Conservation (phyloP, 306 rosid genomes). For the Quercus parvula region DNA sequence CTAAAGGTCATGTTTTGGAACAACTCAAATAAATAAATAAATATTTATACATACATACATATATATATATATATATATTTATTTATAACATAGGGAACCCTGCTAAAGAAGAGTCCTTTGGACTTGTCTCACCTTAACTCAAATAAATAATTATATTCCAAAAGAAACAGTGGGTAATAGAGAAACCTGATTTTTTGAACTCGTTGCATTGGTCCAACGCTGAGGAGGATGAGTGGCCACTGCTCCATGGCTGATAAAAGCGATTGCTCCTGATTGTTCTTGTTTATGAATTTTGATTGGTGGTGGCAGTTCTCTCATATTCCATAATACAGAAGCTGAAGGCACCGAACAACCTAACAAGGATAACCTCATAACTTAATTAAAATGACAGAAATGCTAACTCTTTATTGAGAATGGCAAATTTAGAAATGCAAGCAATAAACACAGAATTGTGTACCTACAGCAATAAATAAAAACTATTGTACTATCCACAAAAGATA, state of each 20-base stretch:
- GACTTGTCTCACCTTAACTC: not conserved
- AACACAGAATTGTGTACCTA: not conserved
- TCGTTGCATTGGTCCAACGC: slow-evolving; percentile 35
- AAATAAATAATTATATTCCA: not conserved
- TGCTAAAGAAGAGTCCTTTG: no score
- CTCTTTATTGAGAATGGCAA: no score
- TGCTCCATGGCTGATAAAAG: slow-evolving; percentile 43
- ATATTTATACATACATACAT: no score
- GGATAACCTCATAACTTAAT: not conserved
- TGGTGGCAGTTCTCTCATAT: slow-evolving; percentile 68
- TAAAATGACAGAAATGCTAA: not conserved
- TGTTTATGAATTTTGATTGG: slow-evolving; percentile 21
- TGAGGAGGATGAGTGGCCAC: slow-evolving; percentile 23
- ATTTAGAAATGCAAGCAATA: not conserved
- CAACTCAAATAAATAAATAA: not conserved
- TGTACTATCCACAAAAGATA: not conserved
- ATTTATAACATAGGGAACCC: no score
- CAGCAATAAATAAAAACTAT: not conserved
- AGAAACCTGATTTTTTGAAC: slow-evolving; percentile 57
- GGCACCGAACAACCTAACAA: slow-evolving; percentile 60
- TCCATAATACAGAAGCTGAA: slow-evolving; percentile 66
- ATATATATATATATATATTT: no score
- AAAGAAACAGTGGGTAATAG: not conserved
- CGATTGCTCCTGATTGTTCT: slow-evolving; percentile 44
- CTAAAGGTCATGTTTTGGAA: not conserved